Evolutionary conservation across 2,329 filamentous ascomycete genomes (phyloP).

Genomic region (Lachnellula arida): DNA sequence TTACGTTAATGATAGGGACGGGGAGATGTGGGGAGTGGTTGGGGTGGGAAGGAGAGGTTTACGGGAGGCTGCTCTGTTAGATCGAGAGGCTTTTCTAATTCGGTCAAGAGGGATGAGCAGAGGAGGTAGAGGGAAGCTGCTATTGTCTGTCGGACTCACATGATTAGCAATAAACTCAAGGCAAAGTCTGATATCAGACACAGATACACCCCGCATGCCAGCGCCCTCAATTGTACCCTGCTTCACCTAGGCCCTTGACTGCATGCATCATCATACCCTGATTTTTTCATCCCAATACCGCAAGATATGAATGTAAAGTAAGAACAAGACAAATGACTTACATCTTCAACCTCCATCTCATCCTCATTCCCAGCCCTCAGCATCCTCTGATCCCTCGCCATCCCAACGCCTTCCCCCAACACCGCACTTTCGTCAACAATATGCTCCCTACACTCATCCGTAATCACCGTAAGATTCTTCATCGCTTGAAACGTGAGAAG

Average conservation of each 20-base stretch:
- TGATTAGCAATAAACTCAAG: constrained; percentile 3
- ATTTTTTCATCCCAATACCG: background rate
- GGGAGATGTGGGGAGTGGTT: background rate
- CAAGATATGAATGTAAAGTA: constrained; percentile 4
- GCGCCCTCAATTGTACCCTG: background rate
- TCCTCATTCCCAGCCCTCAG: constrained; percentile 1
- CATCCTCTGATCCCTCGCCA: background rate
- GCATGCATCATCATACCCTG: background rate
- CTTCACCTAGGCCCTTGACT: background rate
- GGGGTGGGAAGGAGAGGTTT: background rate
- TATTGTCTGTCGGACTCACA: constrained; percentile 12
- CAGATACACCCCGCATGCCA: background rate
- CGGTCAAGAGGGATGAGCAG: constrained; percentile 18
- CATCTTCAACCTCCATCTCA: constrained; percentile 22
- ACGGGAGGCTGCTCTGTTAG: background rate
- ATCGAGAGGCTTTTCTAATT: constrained; percentile 24
- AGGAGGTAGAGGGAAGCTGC: constrained; percentile 21
- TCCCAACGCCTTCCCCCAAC: background rate
- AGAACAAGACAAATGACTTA: constrained; percentile 14
- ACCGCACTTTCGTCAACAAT: background rate
- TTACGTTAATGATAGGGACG: background rate
- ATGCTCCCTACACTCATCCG: constrained; percentile 11
- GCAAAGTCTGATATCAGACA: too few species aligned
- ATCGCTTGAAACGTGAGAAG: constrained; percentile 22
- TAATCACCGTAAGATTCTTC: constrained; percentile 17